A percentile compares a stretch with the other conserved stretches of the same genome.
Evolutionary conservation across 1,284 basidiomycete genomes (phyloP).

Genomic region (Somion occarium): DNA sequence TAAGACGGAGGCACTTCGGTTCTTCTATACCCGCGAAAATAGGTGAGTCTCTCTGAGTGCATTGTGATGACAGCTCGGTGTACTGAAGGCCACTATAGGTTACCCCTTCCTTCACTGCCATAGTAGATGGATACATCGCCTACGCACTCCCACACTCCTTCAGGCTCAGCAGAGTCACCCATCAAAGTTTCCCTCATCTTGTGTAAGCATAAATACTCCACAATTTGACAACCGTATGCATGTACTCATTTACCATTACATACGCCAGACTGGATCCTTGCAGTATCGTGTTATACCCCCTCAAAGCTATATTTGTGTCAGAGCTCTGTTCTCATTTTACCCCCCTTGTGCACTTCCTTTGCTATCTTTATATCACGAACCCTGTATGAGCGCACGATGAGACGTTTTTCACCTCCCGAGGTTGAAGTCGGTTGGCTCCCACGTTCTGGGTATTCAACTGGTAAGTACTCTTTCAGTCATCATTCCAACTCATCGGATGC

Average conservation of each 20-base stretch:
- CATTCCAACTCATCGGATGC: no score
- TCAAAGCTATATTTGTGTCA: neutral
- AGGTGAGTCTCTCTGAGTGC: neutral
- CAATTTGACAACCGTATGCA: neutral
- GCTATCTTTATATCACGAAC: neutral
- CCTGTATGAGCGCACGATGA: neutral
- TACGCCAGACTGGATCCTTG: neutral
- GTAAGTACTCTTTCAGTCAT: no score
- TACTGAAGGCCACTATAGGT: neutral
- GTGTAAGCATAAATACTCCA: neutral
- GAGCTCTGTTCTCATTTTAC: neutral
- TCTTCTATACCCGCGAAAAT: neutral
- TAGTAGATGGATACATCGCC: neutral
- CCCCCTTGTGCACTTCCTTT: neutral
- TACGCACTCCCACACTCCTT: neutral
- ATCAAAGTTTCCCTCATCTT: neutral
- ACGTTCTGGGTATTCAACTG: no score
- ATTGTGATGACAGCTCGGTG: neutral
- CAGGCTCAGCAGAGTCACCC: neutral
- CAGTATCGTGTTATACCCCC: neutral
- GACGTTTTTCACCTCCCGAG: neutral
- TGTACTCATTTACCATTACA: neutral
- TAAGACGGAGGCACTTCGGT: neutral
- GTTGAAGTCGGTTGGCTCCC: neutral
- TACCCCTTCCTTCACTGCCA: neutral